A percentile compares a stretch with the other conserved stretches of the same genome.
Evolutionary conservation across 257 asterid genomes (phyloP).

Genomic region (Avicennia marina): DNA sequence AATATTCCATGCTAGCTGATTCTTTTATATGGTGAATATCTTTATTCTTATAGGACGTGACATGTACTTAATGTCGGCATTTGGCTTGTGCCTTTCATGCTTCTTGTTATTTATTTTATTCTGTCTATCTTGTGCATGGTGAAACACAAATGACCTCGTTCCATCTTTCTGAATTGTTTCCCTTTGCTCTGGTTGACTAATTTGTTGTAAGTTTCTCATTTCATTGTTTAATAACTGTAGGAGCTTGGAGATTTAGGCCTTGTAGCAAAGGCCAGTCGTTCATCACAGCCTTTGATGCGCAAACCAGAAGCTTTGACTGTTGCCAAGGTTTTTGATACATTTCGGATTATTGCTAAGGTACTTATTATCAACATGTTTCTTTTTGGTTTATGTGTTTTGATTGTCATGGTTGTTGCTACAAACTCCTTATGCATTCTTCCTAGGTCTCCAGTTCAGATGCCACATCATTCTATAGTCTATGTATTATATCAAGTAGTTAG

Average conservation of each 20-base stretch:
- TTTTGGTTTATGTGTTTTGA: slow-evolving; percentile 1
- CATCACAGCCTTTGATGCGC: slow-evolving; percentile 84
- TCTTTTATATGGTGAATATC: background rate
- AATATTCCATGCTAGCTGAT: slow-evolving; percentile 13
- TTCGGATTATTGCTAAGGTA: slow-evolving; percentile 85
- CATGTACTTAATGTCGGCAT: background rate
- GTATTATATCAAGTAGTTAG: too few species aligned
- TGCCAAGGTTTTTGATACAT: slow-evolving; percentile 74
- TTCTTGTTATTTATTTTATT: background rate
- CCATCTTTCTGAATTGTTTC: background rate
- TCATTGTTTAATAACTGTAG: slow-evolving; percentile 29
- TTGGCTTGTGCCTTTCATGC: background rate
- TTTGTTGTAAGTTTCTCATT: slow-evolving; percentile 13
- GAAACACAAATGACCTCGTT: slow-evolving; percentile 4
- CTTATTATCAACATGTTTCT: background rate
- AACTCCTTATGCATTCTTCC: background rate
- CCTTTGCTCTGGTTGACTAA: background rate
- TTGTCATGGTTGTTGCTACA: background rate
- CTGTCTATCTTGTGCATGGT: background rate
- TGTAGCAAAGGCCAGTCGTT: slow-evolving; percentile 87
- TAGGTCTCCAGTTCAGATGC: background rate
- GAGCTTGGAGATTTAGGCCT: slow-evolving; percentile 94
- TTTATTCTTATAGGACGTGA: background rate
- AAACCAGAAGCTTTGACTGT: slow-evolving; percentile 84
- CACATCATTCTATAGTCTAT: too few species aligned